Base-by-base conservation (phyloP, 108 stramenopile genomes). In the Nitzschia inconspicua region DNA sequence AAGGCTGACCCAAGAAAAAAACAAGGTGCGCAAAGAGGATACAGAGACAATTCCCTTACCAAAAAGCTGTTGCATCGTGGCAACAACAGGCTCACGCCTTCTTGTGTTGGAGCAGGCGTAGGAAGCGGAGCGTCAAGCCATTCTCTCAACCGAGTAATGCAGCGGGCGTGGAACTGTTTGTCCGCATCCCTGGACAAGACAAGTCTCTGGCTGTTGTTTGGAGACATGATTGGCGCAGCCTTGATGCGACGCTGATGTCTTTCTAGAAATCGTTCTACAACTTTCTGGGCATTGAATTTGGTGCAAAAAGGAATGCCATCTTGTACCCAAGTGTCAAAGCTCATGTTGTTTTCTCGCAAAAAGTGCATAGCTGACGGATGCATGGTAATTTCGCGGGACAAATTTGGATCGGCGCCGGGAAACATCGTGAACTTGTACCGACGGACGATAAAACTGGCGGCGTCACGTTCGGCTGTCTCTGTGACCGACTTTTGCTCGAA, bases 361-460 rank as follows among this genome's bases (percentile, higher is more conserved):
- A 88, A 92, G 37, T 72, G 52, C 18, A 92, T 56, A 16, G 78
- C 68, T 8, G 66, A 68, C n/a, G 87, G 81, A 58, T 82, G 82
- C 47, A 92, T 24, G 1, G 78, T 75, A 4, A 92, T 64, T 49
- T 88, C 86, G 10, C 83, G 47, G 13, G 61, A 44, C 2, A 46
- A 20, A 23, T 26, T n/a, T 6, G 23, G 19, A 28, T 77, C 72
- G 20, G 49, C 44, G 4, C 70, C 60, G 22, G 91, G 87, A 66
- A 92, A 92, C 28, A 86, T 48, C 24, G 78, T 80, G 65, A 92
- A 92, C 55, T 92, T 88, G 70, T 88, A 92, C 16, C 67, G 44
- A 24, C 79, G 56, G 4, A 60, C 49, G 4, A 25, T 20, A 51
- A 73, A 78, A 48, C n/a, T 72, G 47, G 41, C 56, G 57, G 19